A percentile compares a stretch with the other conserved stretches of the same genome.
Evolutionary conservation across 441 rosid genomes (phyloP).

Genomic region (Cnidoscolus chayamansa): DNA sequence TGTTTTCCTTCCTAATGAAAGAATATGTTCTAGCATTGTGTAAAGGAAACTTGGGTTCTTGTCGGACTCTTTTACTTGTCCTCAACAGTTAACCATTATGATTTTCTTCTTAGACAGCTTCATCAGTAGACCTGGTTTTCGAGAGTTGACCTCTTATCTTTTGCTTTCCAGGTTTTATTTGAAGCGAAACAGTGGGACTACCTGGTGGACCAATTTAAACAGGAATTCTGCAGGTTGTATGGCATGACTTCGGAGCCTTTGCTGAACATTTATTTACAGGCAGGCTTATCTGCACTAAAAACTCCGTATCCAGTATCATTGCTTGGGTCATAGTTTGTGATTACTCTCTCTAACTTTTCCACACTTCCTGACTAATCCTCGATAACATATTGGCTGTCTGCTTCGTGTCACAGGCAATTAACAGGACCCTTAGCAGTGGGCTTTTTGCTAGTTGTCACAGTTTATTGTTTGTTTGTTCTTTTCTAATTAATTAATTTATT

Average conservation of each 20-base stretch:
- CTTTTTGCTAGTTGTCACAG: background rate
- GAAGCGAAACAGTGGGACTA: constrained; percentile 84
- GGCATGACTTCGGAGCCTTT: constrained; percentile 95
- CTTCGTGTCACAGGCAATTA: background rate
- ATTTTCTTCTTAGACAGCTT: too few relatives aligned
- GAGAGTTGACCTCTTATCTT: constrained; percentile 2
- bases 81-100: too few relatives aligned
- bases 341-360: background rate
- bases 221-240: constrained; percentile 84
- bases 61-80: background rate
- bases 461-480: background rate
- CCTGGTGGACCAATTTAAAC: constrained; percentile 80
- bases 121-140: background rate
- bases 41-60: background rate
- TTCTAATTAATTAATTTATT: background rate
- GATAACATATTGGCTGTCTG: background rate
- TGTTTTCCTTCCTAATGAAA: background rate
- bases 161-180: constrained; percentile 58
- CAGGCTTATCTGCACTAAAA: constrained; percentile 91
- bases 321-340: background rate
- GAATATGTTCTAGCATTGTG: background rate
- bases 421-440: background rate
- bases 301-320: constrained; percentile 68
- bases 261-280: constrained; percentile 83
- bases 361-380: background rate